phyloP scores from a whole-genome alignment of 2,329 filamentous ascomycete genomes.

The Botrytis fabae region DNA sequence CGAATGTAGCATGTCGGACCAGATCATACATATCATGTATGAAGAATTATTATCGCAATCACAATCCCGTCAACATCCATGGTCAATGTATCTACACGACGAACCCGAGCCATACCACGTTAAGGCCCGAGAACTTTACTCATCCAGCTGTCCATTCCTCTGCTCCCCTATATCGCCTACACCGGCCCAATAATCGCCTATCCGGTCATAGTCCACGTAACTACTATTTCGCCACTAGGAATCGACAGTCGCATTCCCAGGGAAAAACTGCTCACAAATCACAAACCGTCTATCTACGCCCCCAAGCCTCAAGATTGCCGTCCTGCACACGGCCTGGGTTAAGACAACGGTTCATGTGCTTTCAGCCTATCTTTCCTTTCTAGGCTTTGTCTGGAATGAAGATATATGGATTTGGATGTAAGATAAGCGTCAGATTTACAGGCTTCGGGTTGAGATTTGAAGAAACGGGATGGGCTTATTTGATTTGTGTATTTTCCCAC shows the following conservation, averaged over 20 bases:
- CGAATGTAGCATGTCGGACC: not conserved
- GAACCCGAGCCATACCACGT: not conserved
- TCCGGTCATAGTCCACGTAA: not conserved
- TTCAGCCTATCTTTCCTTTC: not conserved
- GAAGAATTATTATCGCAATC: not conserved
- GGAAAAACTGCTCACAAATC: constrained; percentile 13
- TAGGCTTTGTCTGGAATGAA: not conserved
- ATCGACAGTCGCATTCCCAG: not conserved
- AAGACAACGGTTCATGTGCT: constrained; percentile 15
- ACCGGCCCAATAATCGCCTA: not conserved
- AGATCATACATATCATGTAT: not conserved
- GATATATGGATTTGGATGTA: not conserved
- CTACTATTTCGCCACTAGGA: not conserved
- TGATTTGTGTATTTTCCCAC: not conserved
- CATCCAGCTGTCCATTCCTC: not conserved
- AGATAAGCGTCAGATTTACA: not conserved
- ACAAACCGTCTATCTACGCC: constrained; percentile 12
- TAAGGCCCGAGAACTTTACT: not conserved
- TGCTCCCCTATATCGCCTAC: not conserved
- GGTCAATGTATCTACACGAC: not conserved
- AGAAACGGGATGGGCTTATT: not conserved
- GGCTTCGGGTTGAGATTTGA: not conserved
- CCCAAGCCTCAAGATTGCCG: constrained; percentile 9
- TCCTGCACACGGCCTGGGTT: constrained; percentile 10
- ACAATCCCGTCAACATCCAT: not conserved